These are phyloP conservation scores for Solanum neorickii DNA, from an alignment of 257 asterid genomes.

Conservation along the genomic window DNA sequence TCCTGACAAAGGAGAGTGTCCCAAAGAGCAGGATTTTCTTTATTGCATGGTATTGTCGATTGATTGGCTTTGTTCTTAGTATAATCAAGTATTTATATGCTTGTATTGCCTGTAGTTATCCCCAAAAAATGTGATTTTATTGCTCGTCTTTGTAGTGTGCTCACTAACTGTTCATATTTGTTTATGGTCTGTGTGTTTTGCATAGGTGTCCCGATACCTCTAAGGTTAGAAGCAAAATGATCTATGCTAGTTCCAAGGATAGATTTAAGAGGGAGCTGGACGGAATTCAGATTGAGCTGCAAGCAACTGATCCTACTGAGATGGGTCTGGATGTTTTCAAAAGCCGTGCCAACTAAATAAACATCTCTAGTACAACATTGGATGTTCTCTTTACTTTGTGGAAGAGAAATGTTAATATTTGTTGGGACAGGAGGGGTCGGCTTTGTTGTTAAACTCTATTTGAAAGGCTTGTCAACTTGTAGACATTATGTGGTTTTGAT, in stretches of 20 bases:
- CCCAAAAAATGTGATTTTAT: background rate
- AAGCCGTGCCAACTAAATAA: background rate
- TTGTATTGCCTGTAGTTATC: background rate
- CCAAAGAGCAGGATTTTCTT: slow-evolving; percentile 3
- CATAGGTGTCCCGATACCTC: background rate
- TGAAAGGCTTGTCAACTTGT: background rate
- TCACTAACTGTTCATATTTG: background rate
- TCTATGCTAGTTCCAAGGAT: slow-evolving; percentile 1
- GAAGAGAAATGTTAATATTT: background rate
- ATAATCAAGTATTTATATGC: background rate
- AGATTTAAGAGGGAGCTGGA: slow-evolving; percentile 1
- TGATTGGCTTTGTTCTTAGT: background rate
- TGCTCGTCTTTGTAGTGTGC: background rate
- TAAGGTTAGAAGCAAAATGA: slow-evolving; percentile 1
- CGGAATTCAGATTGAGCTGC: background rate
- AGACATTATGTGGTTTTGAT: background rate
- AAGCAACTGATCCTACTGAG: slow-evolving; percentile 1
- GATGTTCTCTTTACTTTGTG: background rate
- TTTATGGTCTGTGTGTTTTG: background rate
- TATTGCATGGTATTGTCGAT: background rate
- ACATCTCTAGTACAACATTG: background rate
- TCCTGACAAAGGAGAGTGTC: background rate
- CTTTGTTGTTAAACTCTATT: background rate
- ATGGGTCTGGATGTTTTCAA: slow-evolving; percentile 1
- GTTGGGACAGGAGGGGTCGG: background rate